Conservation (phyloP, 805 yeast species). For the Torulaspora maleeae region DNA sequence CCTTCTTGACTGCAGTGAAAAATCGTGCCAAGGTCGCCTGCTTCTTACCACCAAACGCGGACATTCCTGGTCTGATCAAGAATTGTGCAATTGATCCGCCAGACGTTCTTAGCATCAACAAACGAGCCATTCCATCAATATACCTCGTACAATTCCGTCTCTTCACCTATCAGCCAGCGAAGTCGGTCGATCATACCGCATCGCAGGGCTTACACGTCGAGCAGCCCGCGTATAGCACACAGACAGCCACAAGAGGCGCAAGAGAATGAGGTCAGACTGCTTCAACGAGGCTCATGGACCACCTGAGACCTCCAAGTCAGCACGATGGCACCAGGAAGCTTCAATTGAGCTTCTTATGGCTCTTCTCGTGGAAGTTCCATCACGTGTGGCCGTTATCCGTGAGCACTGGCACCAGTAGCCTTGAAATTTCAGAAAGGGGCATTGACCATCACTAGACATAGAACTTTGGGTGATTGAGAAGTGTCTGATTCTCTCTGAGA, state of each 20-base stretch:
- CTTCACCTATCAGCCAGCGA: not conserved
- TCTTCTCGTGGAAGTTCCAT: not conserved
- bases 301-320: not conserved
- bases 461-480: no score
- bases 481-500: not conserved
- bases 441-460: not conserved
- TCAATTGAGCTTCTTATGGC: not conserved
- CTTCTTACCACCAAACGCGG: constrained; percentile 13
- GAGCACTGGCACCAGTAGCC: not conserved
- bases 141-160: not conserved
- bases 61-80: constrained; percentile 6
- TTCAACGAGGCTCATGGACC: not conserved
- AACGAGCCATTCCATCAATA: not conserved
- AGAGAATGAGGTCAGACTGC: not conserved
- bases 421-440: constrained; percentile 4
- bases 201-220: constrained; percentile 4
- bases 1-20: constrained; percentile 26
- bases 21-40: constrained; percentile 35
- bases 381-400: constrained; percentile 1
- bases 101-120: constrained; percentile 6
- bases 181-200: constrained; percentile 1
- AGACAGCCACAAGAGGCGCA: not conserved
- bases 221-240: not conserved
- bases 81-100: not conserved
- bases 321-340: not conserved